Evolutionary conservation across 129 eudicot genomes (phyloP).

Genomic region (Logfia minima): DNA sequence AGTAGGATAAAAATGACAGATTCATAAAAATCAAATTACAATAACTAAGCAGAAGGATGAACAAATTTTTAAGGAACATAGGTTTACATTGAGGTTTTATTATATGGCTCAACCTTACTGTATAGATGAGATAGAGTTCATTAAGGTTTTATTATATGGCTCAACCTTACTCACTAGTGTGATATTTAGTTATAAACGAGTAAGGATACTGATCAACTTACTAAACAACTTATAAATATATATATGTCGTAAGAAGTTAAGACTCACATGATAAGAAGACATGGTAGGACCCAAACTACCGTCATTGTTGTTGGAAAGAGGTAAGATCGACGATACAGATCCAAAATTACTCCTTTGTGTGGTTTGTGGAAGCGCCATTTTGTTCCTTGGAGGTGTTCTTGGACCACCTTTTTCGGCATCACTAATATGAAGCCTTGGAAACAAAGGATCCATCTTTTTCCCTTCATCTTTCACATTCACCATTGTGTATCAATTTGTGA

Average conservation of each 20-base stretch:
- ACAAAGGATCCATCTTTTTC: conserved; percentile 66
- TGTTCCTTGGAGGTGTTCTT: conserved; percentile 70
- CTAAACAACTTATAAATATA: no score
- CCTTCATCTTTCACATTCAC: conserved; percentile 63
- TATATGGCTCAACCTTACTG: no score
- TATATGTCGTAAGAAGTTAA: not conserved
- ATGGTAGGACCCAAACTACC: conserved; percentile 36
- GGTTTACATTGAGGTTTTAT: no score
- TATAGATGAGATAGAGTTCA: no score
- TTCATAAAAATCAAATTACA: not conserved
- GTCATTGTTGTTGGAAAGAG: conserved; percentile 30
- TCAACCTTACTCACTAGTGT: not conserved
- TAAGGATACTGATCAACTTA: not conserved
- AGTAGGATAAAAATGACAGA: not conserved
- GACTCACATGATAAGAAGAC: conserved; percentile 54
- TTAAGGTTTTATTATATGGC: no score
- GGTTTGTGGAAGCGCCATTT: conserved; percentile 53
- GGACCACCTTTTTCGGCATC: conserved; percentile 66
- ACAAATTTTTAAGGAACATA: not conserved
- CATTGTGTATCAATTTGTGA: conserved; percentile 30
- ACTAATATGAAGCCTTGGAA: conserved; percentile 69
- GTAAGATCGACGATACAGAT: conserved; percentile 30
- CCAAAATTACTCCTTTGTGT: conserved; percentile 17
- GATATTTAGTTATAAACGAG: conserved; percentile 6
- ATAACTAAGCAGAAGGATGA: not conserved